Conservation (phyloP, 768 basidiomycete species). For the Boletus huronensis region DNA sequence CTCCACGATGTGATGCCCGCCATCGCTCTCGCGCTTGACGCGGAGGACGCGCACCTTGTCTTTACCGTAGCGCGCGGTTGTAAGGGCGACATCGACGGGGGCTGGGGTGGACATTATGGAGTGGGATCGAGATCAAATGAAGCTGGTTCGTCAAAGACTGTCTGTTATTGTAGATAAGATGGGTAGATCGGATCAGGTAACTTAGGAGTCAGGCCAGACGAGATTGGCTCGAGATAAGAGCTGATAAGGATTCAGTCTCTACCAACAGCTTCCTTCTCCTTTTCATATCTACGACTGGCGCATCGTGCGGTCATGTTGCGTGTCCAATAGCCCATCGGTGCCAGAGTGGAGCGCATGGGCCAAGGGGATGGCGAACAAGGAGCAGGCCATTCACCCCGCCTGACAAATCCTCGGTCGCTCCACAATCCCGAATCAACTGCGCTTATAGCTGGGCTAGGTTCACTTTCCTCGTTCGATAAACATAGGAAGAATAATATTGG, state of each 20-base stretch:
- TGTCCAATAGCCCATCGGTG: not conserved
- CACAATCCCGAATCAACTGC: not conserved
- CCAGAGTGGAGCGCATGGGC: not conserved
- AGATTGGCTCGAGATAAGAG: not conserved
- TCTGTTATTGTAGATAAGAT: not conserved
- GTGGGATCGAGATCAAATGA: not conserved
- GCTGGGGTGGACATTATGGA: slow-evolving; percentile 27
- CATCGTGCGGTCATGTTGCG: not conserved
- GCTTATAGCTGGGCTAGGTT: not conserved
- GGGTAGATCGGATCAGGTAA: not conserved
- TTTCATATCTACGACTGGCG: not conserved
- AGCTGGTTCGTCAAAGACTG: not conserved
- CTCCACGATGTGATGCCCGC: slow-evolving; percentile 73
- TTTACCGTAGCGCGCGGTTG: slow-evolving; percentile 77
- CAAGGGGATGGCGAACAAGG: not conserved
- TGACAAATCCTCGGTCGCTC: not conserved
- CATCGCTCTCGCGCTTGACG: slow-evolving; percentile 61
- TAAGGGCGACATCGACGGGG: slow-evolving; percentile 29
- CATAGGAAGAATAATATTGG: not conserved
- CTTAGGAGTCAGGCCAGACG: not conserved
- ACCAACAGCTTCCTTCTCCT: not conserved
- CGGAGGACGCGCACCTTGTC: slow-evolving; percentile 84
- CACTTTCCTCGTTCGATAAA: not conserved
- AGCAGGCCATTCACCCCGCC: not conserved
- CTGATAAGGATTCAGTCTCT: not conserved